A percentile compares a stretch with the other conserved stretches of the same genome.
phyloP scores from a whole-genome alignment of 306 rosid species.

The Adenanthera pavonina region DNA sequence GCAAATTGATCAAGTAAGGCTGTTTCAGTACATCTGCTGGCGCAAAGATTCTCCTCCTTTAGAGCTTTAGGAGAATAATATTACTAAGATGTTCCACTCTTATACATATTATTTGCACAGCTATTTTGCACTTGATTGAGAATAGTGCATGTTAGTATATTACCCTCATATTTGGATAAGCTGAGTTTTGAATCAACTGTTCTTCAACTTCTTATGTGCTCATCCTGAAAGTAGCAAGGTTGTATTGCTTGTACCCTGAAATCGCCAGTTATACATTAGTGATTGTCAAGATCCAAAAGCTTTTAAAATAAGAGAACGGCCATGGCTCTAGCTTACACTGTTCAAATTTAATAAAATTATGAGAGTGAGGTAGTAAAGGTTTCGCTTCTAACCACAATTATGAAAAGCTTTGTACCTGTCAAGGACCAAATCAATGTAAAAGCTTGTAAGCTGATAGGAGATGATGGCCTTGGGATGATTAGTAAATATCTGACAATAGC shows the following conservation, averaged over 20 bases:
- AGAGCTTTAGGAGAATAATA: slow-evolving; percentile 20
- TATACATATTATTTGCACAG: slow-evolving; percentile 1
- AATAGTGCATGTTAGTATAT: slow-evolving; percentile 15
- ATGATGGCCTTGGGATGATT: background rate
- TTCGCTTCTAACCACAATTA: background rate
- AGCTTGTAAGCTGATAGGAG: background rate
- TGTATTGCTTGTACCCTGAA: slow-evolving; percentile 13
- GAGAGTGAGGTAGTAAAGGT: background rate
- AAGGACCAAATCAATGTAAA: background rate
- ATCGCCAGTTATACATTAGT: background rate
- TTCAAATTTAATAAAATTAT: background rate
- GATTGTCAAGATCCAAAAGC: background rate
- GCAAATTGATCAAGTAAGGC: background rate
- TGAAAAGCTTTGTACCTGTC: background rate
- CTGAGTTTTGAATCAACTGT: background rate
- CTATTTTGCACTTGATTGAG: slow-evolving; percentile 12
- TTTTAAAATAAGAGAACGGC: background rate
- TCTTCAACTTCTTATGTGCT: background rate
- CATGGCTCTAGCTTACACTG: background rate
- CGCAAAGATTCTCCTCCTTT: background rate
- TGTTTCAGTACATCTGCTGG: background rate
- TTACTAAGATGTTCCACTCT: background rate
- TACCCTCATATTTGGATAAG: background rate
- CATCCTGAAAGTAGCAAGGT: slow-evolving; percentile 16
- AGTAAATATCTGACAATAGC: background rate